phyloP scores from a whole-genome alignment of 441 rosid genomes.

The Pelargonium myrrhifolium region DNA sequence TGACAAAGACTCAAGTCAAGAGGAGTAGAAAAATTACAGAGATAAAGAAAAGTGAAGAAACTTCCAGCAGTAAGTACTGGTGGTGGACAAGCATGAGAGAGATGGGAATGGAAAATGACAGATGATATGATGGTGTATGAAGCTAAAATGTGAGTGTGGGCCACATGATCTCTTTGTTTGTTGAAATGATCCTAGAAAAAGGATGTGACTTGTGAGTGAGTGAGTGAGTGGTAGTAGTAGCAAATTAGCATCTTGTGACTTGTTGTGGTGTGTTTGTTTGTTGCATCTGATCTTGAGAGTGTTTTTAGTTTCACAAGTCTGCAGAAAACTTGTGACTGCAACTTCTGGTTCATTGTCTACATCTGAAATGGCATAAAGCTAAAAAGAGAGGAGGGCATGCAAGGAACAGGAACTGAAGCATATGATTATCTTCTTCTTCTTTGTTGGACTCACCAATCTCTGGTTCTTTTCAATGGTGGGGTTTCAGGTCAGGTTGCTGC shows the following conservation, averaged over 20 bases:
- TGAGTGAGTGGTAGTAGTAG: too few relatives aligned
- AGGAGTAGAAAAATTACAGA: neutral
- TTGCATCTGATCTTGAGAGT: too few relatives aligned
- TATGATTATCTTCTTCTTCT: too few relatives aligned
- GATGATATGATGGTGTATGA: neutral
- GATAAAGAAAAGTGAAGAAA: neutral
- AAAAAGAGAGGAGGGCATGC: too few relatives aligned
- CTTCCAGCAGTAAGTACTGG: neutral
- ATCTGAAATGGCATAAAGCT: conserved; percentile 16
- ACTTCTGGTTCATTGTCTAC: conserved; percentile 23
- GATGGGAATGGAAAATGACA: too few relatives aligned
- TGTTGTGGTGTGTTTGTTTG: conserved; percentile 3
- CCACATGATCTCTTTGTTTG: neutral
- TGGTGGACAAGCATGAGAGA: neutral
- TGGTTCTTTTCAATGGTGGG: too few relatives aligned
- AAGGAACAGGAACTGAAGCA: too few relatives aligned
- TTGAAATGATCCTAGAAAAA: conserved; percentile 1
- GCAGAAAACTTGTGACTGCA: conserved; percentile 11
- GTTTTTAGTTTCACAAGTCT: too few relatives aligned
- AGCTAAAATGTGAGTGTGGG: neutral
- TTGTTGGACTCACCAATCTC: too few relatives aligned
- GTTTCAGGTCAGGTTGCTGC: too few relatives aligned
- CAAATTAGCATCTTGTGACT: conserved; percentile 3
- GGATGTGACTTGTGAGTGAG: conserved; percentile 1
- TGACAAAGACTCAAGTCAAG: neutral